phyloP scores from a whole-genome alignment of 306 rosid genomes.

The Cucurbita pepo region DNA sequence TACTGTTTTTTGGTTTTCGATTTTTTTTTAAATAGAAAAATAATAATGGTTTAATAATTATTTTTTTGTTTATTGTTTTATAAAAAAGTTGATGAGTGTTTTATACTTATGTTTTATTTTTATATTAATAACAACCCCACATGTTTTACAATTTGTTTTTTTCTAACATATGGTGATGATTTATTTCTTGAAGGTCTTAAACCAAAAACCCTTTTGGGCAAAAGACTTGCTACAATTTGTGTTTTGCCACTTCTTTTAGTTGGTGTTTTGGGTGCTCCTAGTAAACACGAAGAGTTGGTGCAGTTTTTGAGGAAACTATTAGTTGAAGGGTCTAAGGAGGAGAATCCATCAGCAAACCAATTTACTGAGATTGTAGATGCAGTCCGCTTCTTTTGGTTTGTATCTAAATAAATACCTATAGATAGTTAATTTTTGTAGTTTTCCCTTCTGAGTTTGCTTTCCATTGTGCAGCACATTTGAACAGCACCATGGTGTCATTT shows the following conservation, averaged over 20 bases:
- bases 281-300: slow-evolving; percentile 38
- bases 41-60: too few relatives aligned
- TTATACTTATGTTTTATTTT: too few relatives aligned
- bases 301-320: slow-evolving; percentile 68
- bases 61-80: too few relatives aligned
- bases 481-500: slow-evolving; percentile 56
- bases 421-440: not conserved
- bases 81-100: too few relatives aligned
- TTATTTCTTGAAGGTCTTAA: slow-evolving; percentile 40
- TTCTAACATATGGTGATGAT: slow-evolving; percentile 5
- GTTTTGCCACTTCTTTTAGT: slow-evolving; percentile 79
- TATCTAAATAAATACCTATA: slow-evolving; percentile 9
- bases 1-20: too few relatives aligned
- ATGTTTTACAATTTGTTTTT: too few relatives aligned
- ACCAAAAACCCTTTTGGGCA: slow-evolving; percentile 65
- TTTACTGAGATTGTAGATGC: slow-evolving; percentile 66
- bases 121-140: too few relatives aligned
- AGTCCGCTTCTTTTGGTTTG: slow-evolving; percentile 83
- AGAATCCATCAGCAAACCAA: slow-evolving; percentile 35
- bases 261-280: slow-evolving; percentile 77
- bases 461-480: slow-evolving; percentile 55
- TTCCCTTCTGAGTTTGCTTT: slow-evolving; percentile 12
- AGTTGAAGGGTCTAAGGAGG: slow-evolving; percentile 41
- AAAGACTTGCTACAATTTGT: slow-evolving; percentile 70
- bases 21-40: too few relatives aligned